Evolutionary conservation across 2,329 filamentous ascomycete species (phyloP), one percentile per base, ranked within the genome.

Genomic region (Myriangium duriaei): DNA sequence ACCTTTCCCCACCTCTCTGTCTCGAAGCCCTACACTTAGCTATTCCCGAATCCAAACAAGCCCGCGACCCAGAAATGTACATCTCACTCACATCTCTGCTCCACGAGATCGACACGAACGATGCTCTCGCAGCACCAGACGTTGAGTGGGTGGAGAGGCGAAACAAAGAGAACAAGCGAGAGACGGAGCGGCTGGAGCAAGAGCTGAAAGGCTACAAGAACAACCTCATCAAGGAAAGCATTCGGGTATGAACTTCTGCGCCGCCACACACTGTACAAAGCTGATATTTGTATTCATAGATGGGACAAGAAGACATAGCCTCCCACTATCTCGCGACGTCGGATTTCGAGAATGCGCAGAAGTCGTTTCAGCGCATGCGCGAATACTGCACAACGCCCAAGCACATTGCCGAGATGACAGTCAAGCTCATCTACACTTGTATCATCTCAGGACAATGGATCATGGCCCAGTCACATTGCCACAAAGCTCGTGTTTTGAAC

Each of bases 151-250:
- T 80, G n/a, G 71, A 79, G 5, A 67, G 63, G 41, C 79, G 72
- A 26, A 73, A 77, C 14, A 74, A 73, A 45, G 64, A 71, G 36
- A 83, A 87, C 50, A 73, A 74, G 48, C 62, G 65, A 2, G 81
- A 93, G 57, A 79, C 79, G 1, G 68, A 75, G 39, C 74, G 81
- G n/a, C 67, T 96, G 39, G 85, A 95, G 54, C 65, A 72, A 11
- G 85, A 96, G 58, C 67, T 98, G 13, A 87, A 86, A 58, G 80
- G 79, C 1, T 96, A 96, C 60, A 94, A 91, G 62, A 94, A 95
- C 55, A 98, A 96, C 51, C 64, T 96, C 30, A 86, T 98, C 51
- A 94, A 95, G 57, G 91, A 98, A 63, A 95, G 86, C 63, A 94
- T 96, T 51, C 65, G 87, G 49, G 86, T 92, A 67, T 40, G 42